Evolutionary conservation across 176 grass and related monocot species (phyloP).

Genomic region (Musa acuminata): DNA sequence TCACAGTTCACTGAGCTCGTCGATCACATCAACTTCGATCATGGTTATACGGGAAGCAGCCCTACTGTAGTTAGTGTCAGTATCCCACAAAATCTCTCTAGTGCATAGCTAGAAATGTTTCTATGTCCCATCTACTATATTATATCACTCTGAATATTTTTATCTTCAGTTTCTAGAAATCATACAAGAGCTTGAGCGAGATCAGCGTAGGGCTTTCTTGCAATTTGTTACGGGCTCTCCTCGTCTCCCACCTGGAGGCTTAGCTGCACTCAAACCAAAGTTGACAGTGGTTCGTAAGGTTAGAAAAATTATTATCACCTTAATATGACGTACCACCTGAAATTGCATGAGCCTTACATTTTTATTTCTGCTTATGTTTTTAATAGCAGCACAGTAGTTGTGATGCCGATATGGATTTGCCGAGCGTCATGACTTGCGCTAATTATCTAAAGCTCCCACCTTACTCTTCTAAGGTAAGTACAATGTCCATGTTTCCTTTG

Average conservation of each 20-base stretch:
- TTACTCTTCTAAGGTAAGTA: conserved; percentile 78
- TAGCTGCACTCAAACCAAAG: conserved; percentile 82
- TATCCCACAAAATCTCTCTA: neutral
- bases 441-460: conserved; percentile 97
- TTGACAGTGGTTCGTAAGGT: conserved; percentile 97
- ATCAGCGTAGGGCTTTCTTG: conserved; percentile 78
- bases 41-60: conserved; percentile 85
- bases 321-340: neutral
- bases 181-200: conserved; percentile 65
- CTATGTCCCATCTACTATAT: neutral
- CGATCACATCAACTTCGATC: conserved; percentile 96
- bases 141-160: neutral
- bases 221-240: conserved; percentile 94
- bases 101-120: neutral
- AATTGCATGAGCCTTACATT: neutral
- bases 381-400: conserved; percentile 59
- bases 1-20: conserved; percentile 72
- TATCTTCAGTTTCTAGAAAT: conserved; percentile 72
- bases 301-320: conserved; percentile 23
- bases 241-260: conserved; percentile 77
- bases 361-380: conserved; percentile 22
- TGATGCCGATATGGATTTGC: conserved; percentile 61
- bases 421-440: conserved; percentile 96
- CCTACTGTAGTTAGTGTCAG: conserved; percentile 68
- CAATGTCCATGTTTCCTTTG: neutral